phyloP scores from a whole-genome alignment of 139 green algal species.

The Prasinococcaceae sp. region DNA sequence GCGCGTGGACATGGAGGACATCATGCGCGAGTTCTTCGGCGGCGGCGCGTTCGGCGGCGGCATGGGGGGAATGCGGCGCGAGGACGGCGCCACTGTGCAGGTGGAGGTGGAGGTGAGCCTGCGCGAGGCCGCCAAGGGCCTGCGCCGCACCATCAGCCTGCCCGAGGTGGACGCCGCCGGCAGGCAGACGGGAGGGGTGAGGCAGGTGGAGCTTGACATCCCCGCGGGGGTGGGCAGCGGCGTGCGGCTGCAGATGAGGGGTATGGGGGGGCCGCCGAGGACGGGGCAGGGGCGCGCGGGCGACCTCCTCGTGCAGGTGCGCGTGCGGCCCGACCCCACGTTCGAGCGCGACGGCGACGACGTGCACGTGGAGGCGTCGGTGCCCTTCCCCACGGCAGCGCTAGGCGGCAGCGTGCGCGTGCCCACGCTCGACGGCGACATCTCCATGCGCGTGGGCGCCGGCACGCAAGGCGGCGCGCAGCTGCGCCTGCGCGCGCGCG shows the following conservation, averaged over 20 bases:
- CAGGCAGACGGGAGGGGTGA: neutral
- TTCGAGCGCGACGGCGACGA: slow-evolving; percentile 8
- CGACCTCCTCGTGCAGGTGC: slow-evolving; percentile 5
- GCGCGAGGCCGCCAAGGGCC: too few relatives aligned
- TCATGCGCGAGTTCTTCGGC: slow-evolving; percentile 12
- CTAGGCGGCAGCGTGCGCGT: slow-evolving; percentile 4
- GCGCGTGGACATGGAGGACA: slow-evolving; percentile 10
- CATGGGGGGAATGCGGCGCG: too few relatives aligned
- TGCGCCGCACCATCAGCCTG: too few relatives aligned
- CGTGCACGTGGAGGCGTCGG: slow-evolving; percentile 1
- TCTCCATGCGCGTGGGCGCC: too few relatives aligned
- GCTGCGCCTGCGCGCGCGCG: too few relatives aligned
- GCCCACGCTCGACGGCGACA: slow-evolving; percentile 3
- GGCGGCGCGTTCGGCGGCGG: too few relatives aligned
- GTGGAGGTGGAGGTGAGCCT: too few relatives aligned
- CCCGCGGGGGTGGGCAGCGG: slow-evolving; percentile 7
- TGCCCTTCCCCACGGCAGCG: neutral
- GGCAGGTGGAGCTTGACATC: slow-evolving; percentile 6
- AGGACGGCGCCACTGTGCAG: too few relatives aligned
- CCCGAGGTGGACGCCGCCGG: too few relatives aligned
- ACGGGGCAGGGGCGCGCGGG: neutral
- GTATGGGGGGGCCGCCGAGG: slow-evolving; percentile 1
- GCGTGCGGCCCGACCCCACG: slow-evolving; percentile 2
- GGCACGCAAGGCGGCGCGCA: too few relatives aligned
- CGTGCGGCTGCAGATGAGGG: slow-evolving; percentile 1